Conservation (phyloP, 306 rosid genomes). For the Begonia loranthoides region DNA sequence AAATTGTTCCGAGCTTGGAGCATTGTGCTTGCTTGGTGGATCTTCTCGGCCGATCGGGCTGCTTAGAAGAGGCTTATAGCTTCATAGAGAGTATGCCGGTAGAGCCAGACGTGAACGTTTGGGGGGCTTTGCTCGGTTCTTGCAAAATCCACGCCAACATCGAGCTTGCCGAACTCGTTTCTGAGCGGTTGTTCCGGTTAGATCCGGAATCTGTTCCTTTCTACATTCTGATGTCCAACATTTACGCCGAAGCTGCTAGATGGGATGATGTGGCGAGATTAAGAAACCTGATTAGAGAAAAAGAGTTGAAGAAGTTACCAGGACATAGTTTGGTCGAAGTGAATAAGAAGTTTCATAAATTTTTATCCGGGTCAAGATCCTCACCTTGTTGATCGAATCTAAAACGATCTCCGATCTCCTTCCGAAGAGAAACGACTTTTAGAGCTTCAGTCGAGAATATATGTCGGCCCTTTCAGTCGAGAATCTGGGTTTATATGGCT, state of each 20-base stretch:
- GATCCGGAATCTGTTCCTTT: constrained; percentile 1
- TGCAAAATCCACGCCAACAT: constrained; percentile 11
- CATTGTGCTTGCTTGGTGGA: constrained; percentile 15
- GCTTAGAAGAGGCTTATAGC: constrained; percentile 2
- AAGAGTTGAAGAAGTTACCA: constrained; percentile 7
- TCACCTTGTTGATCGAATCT: background rate
- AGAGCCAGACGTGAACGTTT: constrained; percentile 2
- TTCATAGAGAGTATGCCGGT: constrained; percentile 12
- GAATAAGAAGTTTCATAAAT: constrained; percentile 2
- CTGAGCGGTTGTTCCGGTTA: constrained; percentile 1
- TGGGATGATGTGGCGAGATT: constrained; percentile 10
- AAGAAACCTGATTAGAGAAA: constrained; percentile 10
- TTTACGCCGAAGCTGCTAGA: constrained; percentile 8
- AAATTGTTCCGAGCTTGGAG: constrained; percentile 8
- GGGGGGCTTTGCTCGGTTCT: constrained; percentile 14
- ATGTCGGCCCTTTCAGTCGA: no score
- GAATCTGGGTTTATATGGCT: no score
- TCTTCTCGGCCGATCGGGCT: constrained; percentile 16
- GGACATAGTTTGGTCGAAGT: constrained; percentile 11
- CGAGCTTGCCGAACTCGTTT: constrained; percentile 9
- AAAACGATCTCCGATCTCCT: no score
- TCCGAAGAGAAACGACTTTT: no score
- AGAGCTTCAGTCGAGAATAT: no score
- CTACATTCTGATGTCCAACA: constrained; percentile 13
- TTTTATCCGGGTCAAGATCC: background rate